phyloP scores from a whole-genome alignment of 176 grass and related monocot genomes.

The Canna indica region DNA sequence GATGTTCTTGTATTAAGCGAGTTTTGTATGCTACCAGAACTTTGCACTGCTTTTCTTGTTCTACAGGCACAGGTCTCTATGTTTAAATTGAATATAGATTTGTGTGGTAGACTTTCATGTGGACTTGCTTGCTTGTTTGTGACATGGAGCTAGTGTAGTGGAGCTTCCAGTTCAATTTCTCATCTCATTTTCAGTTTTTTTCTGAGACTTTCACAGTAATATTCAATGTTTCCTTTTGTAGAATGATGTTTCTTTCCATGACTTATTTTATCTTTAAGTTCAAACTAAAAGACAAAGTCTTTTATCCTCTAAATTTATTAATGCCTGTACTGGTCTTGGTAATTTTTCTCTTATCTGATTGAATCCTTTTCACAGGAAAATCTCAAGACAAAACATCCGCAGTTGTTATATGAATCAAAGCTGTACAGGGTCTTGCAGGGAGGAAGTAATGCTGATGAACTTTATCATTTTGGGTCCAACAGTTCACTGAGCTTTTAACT shows the following conservation, averaged over 20 bases:
- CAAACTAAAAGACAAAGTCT: too few relatives aligned
- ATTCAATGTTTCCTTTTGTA: background rate
- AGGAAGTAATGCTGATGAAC: constrained; percentile 76
- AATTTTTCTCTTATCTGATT: constrained; percentile 5
- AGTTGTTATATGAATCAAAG: constrained; percentile 93
- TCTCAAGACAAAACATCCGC: constrained; percentile 97
- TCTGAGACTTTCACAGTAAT: background rate
- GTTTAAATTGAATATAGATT: background rate
- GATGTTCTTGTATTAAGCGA: background rate
- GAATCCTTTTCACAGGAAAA: constrained; percentile 68
- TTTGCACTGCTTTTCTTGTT: background rate
- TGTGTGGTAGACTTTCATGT: background rate
- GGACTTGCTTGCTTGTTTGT: background rate
- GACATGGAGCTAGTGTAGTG: background rate
- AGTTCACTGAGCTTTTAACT: background rate
- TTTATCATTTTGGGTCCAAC: constrained; percentile 14
- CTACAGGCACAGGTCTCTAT: too few relatives aligned
- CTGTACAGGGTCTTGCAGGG: constrained; percentile 87
- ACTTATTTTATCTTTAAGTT: too few relatives aligned
- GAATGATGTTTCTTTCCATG: background rate
- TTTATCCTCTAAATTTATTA: constrained; percentile 2
- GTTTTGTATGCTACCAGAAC: background rate
- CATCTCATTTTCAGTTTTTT: background rate
- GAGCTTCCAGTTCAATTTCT: background rate
- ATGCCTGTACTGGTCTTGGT: too few relatives aligned